Base-by-base conservation (phyloP, 2,329 filamentous ascomycete genomes). In the Monosporascus ibericus region DNA sequence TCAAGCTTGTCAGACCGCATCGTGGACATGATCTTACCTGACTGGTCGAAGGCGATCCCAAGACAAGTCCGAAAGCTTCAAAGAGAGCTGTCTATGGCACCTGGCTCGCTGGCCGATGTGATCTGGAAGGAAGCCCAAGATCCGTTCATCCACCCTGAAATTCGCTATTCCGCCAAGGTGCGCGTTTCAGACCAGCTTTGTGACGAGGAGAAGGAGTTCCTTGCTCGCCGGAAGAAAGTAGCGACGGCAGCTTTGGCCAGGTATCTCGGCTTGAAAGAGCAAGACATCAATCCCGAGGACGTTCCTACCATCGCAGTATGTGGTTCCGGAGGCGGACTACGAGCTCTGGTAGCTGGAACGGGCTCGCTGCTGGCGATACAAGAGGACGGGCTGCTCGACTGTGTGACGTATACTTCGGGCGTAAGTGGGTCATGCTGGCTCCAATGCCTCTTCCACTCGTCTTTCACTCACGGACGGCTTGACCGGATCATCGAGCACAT, bases 401-500 rank as follows among this genome's bases (percentile, higher is more conserved):
- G 94, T 66, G 81, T 90, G 11, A 97, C 92, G 1, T 99, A 99
- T 65, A 95, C 91, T 0, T 90, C 92, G 5, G 94, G 94, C 1
- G 94, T 99, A 48, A 96, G 91, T 65, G 94, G 94, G 0, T 95
- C 89, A 58, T 97, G 94, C 69, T 99, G 94, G 94, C 78, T 97
- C 6, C 92, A 97, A 68, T 79, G 88, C 0, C 77, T 99, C 4
- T 96, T 89, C 66, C 85, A 94, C 64, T 92, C 90, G 0, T 89
- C 90, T 1, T 79, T 97, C 52, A 80, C 86, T 0, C 76, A 79
- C 17, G 82, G 85, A 51, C 83, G 81, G 56, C 81, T 95, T 60
- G 74, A 78, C 22, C 81, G 77, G 38, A 77, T 96, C 20, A 81
- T 96, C 39, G 82, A 92, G 9, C 94, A 99, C 65, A 73, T 99